phyloP scores from a whole-genome alignment of 495 filamentous ascomycete genomes.

The Aspergillus sparsus region DNA sequence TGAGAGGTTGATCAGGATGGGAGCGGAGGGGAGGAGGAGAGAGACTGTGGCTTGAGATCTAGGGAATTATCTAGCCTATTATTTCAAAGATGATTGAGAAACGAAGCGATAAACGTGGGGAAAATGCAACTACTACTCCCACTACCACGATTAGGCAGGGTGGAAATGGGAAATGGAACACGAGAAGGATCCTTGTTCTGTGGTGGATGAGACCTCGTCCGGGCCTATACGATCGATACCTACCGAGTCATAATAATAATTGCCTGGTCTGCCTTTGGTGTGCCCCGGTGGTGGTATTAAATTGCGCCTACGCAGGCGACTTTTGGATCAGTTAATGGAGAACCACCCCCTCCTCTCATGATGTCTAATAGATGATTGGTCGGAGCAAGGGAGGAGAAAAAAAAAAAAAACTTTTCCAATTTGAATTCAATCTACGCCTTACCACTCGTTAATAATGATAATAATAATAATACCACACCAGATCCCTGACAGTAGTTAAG shows the following conservation, averaged over 20 bases:
- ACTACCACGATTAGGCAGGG: background rate
- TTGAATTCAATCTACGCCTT: background rate
- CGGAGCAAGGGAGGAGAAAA: background rate
- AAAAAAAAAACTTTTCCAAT: background rate
- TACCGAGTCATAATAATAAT: background rate
- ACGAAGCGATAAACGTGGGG: slow-evolving; percentile 1
- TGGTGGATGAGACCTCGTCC: background rate
- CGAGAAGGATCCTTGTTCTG: slow-evolving; percentile 7
- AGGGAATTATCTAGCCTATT: background rate
- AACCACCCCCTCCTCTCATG: background rate
- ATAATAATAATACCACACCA: too few species aligned
- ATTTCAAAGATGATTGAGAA: background rate
- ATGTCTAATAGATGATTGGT: background rate
- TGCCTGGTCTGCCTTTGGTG: background rate
- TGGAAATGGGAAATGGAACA: slow-evolving; percentile 14
- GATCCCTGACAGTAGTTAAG: too few species aligned
- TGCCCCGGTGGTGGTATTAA: too few species aligned
- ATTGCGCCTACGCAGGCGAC: too few species aligned
- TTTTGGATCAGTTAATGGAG: background rate
- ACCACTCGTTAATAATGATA: too few species aligned
- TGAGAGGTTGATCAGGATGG: background rate
- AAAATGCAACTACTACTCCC: background rate
- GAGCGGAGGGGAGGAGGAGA: background rate
- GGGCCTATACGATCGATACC: background rate
- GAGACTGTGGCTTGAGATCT: background rate